Conservation (phyloP, 2,329 filamentous ascomycete genomes). For the Fusarium sp. region DNA sequence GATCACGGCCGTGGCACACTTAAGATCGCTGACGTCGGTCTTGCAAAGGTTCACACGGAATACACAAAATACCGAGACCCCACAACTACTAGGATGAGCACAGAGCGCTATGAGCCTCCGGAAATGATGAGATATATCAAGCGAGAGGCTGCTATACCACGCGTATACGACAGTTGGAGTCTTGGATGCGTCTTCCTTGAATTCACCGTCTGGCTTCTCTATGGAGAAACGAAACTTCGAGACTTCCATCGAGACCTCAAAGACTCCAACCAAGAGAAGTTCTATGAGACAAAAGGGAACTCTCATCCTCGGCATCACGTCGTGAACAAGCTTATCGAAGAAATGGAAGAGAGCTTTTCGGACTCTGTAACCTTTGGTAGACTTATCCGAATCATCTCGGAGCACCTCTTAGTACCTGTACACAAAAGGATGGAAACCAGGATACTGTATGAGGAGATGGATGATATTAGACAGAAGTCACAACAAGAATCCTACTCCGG, state of each 20-base stretch:
- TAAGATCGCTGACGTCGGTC: not conserved
- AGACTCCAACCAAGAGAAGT: not conserved
- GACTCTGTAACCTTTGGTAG: not conserved
- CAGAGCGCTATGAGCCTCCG: not conserved
- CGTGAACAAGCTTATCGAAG: not conserved
- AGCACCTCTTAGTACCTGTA: not conserved
- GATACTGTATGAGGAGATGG: not conserved
- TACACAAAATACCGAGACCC: not conserved
- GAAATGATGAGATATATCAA: not conserved
- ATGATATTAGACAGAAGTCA: not conserved
- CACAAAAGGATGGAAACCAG: not conserved
- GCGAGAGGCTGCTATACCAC: not conserved
- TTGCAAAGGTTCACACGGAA: not conserved
- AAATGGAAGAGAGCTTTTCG: not conserved
- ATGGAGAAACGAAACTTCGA: not conserved
- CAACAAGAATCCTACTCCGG: too few relatives aligned
- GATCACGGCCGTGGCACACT: not conserved
- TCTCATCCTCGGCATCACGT: not conserved
- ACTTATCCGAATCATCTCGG: not conserved
- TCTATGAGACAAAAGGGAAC: not conserved
- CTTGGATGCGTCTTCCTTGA: constrained; percentile 2
- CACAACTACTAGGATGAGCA: not conserved
- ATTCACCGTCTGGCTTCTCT: constrained; percentile 4
- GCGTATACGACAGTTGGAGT: constrained; percentile 5
- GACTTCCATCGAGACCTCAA: not conserved